Percentiles rank a stretch among this genome's conserved stretches.
These are phyloP conservation scores for Dillenia turbinata DNA, from an alignment of 164 flowering plant species.

Conservation along the genomic window DNA sequence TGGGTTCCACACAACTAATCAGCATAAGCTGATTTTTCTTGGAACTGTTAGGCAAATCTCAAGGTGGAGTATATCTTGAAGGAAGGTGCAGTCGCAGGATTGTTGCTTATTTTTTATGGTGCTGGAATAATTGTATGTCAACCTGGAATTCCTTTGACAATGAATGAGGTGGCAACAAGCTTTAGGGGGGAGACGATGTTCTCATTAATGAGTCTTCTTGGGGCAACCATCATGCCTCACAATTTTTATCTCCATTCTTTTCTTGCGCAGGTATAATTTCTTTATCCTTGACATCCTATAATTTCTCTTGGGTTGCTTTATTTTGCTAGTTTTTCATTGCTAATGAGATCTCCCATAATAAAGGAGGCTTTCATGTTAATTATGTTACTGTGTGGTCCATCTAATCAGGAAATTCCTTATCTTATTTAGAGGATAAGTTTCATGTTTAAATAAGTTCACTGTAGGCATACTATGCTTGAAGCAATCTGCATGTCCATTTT, in stretches of 20 bases:
- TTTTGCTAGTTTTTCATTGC: too few relatives aligned
- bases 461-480: too few relatives aligned
- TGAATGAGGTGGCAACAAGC: slow-evolving; percentile 47
- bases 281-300: too few relatives aligned
- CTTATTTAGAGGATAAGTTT: too few relatives aligned
- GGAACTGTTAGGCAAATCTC: slow-evolving; percentile 44
- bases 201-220: slow-evolving; percentile 82
- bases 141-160: slow-evolving; percentile 51
- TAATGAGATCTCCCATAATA: too few relatives aligned
- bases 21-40: background rate
- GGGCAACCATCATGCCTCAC: slow-evolving; percentile 89
- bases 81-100: slow-evolving; percentile 36
- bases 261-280: slow-evolving; percentile 59
- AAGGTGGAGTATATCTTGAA: slow-evolving; percentile 33
- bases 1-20: background rate
- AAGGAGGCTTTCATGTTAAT: too few relatives aligned
- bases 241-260: slow-evolving; percentile 91
- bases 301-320: too few relatives aligned
- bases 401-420: too few relatives aligned
- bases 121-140: slow-evolving; percentile 63
- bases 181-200: slow-evolving; percentile 76
- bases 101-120: slow-evolving; percentile 43
- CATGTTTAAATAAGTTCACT: too few relatives aligned
- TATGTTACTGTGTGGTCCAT: too few relatives aligned
- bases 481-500: too few relatives aligned